phyloP scores from a whole-genome alignment of 768 basidiomycete species.

The Russula ochroleuca region DNA sequence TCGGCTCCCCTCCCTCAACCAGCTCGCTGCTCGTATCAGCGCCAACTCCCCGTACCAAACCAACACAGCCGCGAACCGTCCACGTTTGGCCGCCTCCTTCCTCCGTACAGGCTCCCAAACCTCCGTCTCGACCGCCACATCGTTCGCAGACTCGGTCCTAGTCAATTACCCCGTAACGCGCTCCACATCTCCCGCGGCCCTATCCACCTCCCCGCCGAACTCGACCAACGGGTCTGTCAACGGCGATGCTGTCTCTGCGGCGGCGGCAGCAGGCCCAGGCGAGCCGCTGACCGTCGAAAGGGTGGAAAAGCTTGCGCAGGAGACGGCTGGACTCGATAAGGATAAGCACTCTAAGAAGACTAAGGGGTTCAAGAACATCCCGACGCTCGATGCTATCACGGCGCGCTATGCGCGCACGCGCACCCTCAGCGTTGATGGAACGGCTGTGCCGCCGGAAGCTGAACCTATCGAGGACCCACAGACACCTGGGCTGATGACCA shows the following conservation, averaged over 20 bases:
- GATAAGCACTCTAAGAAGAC: constrained; percentile 31
- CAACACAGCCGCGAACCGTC: constrained; percentile 42
- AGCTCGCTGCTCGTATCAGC: constrained; percentile 74
- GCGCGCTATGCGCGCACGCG: constrained; percentile 69
- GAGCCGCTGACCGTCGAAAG: constrained; percentile 63
- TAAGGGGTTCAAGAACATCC: constrained; percentile 84
- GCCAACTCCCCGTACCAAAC: constrained; percentile 34
- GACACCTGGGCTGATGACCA: constrained; percentile 68
- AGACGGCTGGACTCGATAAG: constrained; percentile 37
- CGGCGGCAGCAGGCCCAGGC: constrained; percentile 33
- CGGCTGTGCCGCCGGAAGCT: constrained; percentile 66
- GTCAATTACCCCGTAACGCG: constrained; percentile 67
- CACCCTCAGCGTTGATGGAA: constrained; percentile 54
- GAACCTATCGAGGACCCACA: constrained; percentile 80
- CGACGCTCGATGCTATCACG: constrained; percentile 80
- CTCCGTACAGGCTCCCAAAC: constrained; percentile 58
- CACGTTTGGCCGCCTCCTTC: constrained; percentile 68
- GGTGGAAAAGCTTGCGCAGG: constrained; percentile 59
- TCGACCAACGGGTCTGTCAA: constrained; percentile 42
- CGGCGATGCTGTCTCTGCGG: constrained; percentile 27
- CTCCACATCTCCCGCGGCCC: constrained; percentile 57
- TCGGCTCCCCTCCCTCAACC: constrained; percentile 71
- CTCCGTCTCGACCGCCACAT: constrained; percentile 35
- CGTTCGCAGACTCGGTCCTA: constrained; percentile 53
- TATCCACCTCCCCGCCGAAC: constrained; percentile 46